These are phyloP conservation scores for Ensete ventricosum DNA, from an alignment of 176 grass and related monocot genomes.

Conservation along the genomic window DNA sequence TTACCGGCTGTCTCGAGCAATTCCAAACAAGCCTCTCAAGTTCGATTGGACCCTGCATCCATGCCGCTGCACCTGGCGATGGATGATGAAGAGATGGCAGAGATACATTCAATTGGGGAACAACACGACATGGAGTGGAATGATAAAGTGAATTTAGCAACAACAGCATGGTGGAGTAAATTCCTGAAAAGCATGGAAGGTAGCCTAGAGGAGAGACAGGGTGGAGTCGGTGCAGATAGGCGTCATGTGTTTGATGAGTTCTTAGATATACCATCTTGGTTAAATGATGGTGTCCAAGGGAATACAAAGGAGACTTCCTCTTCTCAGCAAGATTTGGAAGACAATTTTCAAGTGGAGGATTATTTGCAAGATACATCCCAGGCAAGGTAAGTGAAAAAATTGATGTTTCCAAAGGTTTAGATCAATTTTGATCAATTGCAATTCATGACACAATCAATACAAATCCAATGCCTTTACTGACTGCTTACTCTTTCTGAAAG, in stretches of 20 bases:
- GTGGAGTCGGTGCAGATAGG: conserved; percentile 2
- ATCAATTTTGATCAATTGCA: not conserved
- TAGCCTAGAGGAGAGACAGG: conserved; percentile 14
- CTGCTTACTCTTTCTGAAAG: no score
- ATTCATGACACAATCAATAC: no score
- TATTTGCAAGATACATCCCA: conserved; percentile 31
- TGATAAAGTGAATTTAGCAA: conserved; percentile 67
- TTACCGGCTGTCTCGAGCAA: not conserved
- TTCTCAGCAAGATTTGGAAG: conserved; percentile 22
- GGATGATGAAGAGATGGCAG: conserved; percentile 80
- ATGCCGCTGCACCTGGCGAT: conserved; percentile 48
- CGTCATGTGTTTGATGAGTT: conserved; percentile 17
- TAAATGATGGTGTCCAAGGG: not conserved
- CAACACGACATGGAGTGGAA: conserved; percentile 89
- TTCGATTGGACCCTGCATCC: not conserved
- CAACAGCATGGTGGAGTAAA: conserved; percentile 83
- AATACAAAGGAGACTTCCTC: conserved; percentile 13
- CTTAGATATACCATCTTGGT: conserved; percentile 18
- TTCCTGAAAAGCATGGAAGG: conserved; percentile 63
- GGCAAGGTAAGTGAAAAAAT: conserved; percentile 37
- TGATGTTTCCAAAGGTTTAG: not conserved
- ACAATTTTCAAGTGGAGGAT: conserved; percentile 29
- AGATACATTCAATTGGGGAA: conserved; percentile 62
- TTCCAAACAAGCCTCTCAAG: conserved; percentile 15
- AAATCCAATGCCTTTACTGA: no score